phyloP scores from a whole-genome alignment of 2,329 filamentous ascomycete genomes.

The Cercospora canescens region DNA sequence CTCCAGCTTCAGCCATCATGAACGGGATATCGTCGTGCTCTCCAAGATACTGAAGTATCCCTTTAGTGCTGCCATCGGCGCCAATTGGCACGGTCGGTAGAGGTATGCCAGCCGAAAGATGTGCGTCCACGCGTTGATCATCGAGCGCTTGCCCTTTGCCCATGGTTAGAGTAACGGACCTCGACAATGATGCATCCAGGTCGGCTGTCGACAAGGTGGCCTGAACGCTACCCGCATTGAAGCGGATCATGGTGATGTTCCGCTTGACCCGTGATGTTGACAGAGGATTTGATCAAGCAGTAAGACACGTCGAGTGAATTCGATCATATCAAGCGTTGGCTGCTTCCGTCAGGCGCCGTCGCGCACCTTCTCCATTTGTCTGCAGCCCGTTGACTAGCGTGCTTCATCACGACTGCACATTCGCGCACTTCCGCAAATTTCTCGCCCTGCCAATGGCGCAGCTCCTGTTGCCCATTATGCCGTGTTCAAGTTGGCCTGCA shows the following conservation, averaged over 20 bases:
- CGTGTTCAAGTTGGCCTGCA: background rate
- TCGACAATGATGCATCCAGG: constrained; percentile 26
- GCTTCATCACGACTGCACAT: background rate
- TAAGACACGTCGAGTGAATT: background rate
- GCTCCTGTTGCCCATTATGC: background rate
- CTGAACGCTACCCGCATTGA: constrained; percentile 29
- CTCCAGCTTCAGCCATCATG: constrained; percentile 34
- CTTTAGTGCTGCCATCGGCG: constrained; percentile 17
- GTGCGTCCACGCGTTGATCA: constrained; percentile 21
- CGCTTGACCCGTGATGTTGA: background rate
- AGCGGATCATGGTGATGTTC: constrained; percentile 12
- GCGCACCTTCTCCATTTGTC: background rate
- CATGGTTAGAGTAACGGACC: constrained; percentile 20
- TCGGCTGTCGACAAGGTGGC: constrained; percentile 28
- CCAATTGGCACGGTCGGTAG: constrained; percentile 28
- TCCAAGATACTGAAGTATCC: constrained; percentile 35
- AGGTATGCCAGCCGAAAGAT: constrained; percentile 13
- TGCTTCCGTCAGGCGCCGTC: background rate
- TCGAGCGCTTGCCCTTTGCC: constrained; percentile 20
- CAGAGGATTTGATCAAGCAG: background rate
- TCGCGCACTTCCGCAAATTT: background rate
- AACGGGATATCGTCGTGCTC: constrained; percentile 33
- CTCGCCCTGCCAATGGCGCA: background rate
- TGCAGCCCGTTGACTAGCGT: background rate
- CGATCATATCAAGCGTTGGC: background rate